phyloP scores from a whole-genome alignment of 441 rosid species.

The Erodium chrysanthum region DNA sequence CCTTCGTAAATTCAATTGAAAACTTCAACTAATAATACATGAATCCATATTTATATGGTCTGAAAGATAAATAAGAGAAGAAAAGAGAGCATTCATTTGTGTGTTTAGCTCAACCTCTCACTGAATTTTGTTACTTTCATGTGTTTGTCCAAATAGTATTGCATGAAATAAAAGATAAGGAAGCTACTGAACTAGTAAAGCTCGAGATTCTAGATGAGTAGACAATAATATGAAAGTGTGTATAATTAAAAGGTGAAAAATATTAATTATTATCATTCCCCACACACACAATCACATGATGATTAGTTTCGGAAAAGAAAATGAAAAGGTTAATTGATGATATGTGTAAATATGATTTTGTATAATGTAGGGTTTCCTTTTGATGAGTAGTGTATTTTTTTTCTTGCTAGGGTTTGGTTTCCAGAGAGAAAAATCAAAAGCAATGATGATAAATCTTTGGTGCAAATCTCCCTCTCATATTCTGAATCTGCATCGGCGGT shows the following conservation, averaged over 20 bases:
- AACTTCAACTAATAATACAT: too few relatives aligned
- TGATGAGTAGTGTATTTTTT: not conserved
- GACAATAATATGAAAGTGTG: slow-evolving; percentile 23
- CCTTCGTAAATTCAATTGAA: too few relatives aligned
- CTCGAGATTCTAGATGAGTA: slow-evolving; percentile 19
- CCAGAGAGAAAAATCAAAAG: slow-evolving; percentile 7
- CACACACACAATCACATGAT: not conserved
- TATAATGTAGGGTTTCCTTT: not conserved
- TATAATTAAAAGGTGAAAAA: not conserved
- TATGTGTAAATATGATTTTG: not conserved
- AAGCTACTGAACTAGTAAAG: not conserved
- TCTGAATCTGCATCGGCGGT: slow-evolving; percentile 39
- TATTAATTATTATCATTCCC: not conserved
- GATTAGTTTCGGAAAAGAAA: slow-evolving; percentile 19
- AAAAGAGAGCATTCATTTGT: too few relatives aligned
- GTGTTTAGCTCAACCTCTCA: too few relatives aligned
- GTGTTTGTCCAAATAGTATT: too few relatives aligned
- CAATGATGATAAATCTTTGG: slow-evolving; percentile 83
- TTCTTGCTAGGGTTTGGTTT: too few relatives aligned
- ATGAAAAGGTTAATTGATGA: slow-evolving; percentile 16
- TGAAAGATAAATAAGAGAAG: too few relatives aligned
- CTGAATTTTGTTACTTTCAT: too few relatives aligned
- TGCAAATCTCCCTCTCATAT: slow-evolving; percentile 28
- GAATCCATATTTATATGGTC: too few relatives aligned
- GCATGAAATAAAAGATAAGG: not conserved